Evolutionary conservation across 495 filamentous ascomycete species (phyloP).

Genomic region (Entonaema liquescens): DNA sequence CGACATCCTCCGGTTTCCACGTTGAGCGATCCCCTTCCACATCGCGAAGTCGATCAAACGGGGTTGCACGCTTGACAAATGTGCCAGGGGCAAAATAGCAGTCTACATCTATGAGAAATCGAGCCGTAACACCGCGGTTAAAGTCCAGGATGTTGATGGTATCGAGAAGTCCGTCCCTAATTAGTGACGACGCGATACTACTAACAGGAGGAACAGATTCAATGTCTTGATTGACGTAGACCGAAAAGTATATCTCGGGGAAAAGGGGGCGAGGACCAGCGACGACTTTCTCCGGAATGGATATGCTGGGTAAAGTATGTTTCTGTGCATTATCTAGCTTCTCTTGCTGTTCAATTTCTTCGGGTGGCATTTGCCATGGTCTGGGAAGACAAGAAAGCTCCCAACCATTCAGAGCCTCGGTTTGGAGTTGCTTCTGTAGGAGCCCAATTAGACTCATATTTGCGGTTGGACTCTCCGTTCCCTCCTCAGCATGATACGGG

Average conservation of each 20-base stretch:
- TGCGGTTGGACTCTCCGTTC: constrained; percentile 48
- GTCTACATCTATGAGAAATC: constrained; percentile 91
- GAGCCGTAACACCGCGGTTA: constrained; percentile 86
- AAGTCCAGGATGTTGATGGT: constrained; percentile 94
- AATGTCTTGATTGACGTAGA: constrained; percentile 86
- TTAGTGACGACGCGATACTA: constrained; percentile 78
- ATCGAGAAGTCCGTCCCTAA: constrained; percentile 87
- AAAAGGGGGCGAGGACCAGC: constrained; percentile 80
- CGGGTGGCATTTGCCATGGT: constrained; percentile 72
- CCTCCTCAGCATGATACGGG: constrained; percentile 71
- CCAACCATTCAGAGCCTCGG: constrained; percentile 75
- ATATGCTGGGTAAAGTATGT: constrained; percentile 77
- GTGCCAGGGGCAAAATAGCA: constrained; percentile 89
- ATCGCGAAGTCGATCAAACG: constrained; percentile 87
- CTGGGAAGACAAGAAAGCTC: constrained; percentile 81
- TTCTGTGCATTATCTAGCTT: constrained; percentile 69
- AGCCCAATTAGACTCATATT: constrained; percentile 76
- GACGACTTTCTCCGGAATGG: constrained; percentile 75
- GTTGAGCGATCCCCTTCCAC: constrained; percentile 73
- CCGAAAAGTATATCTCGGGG: constrained; percentile 92
- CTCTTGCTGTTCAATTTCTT: constrained; percentile 59
- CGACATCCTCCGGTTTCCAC: constrained; percentile 99
- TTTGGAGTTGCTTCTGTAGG: constrained; percentile 84
- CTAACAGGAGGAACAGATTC: constrained; percentile 86
- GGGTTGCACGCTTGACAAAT: constrained; percentile 91